These are phyloP conservation scores for Metschnikowia hibisci DNA, from an alignment of 805 yeast genomes.

Conservation along the genomic window DNA sequence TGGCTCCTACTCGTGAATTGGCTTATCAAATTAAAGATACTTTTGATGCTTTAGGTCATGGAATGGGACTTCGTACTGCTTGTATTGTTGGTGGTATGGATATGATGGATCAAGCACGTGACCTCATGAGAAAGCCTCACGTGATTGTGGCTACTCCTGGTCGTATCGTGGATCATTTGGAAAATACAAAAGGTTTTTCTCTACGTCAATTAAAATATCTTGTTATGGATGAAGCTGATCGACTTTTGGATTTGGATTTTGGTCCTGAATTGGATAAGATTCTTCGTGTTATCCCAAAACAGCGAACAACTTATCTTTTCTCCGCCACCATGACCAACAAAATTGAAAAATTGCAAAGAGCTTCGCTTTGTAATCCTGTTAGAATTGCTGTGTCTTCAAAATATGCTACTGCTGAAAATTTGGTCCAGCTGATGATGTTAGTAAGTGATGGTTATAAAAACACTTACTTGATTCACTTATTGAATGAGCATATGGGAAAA, in stretches of 20 bases:
- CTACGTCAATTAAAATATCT: conserved; percentile 72
- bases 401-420: conserved; percentile 91
- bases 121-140: conserved; percentile 90
- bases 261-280: conserved; percentile 92
- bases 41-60: conserved; percentile 86
- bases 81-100: conserved; percentile 98
- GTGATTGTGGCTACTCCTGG: conserved; percentile 96
- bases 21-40: conserved; percentile 91
- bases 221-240: conserved; percentile 96
- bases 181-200: conserved; percentile 85
- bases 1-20: conserved; percentile 83
- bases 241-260: conserved; percentile 92
- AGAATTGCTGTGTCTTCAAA: conserved; percentile 85
- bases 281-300: conserved; percentile 75
- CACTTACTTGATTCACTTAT: conserved; percentile 74
- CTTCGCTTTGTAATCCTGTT: conserved; percentile 84
- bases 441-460: conserved; percentile 91
- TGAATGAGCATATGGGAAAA: conserved; percentile 82
- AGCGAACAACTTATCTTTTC: conserved; percentile 79
- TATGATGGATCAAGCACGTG: conserved; percentile 95
- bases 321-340: conserved; percentile 98
- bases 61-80: conserved; percentile 87
- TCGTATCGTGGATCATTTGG: conserved; percentile 87
- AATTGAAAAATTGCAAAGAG: conserved; percentile 91
- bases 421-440: conserved; percentile 82